Conservation (phyloP, 176 grass and related monocot species). For the Oropetium thomaeum region DNA sequence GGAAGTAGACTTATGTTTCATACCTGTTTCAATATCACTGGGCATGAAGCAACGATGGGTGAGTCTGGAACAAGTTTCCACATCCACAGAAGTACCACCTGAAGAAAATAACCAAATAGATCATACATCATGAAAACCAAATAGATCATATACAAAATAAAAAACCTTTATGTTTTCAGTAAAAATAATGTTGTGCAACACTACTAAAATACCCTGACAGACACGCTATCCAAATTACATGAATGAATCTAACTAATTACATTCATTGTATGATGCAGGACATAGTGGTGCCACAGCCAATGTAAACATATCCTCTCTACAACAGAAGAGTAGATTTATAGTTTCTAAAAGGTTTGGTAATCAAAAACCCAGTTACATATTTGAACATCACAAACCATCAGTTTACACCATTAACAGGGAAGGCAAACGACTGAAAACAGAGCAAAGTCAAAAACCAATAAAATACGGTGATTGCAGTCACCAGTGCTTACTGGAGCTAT, state of each 20-base stretch:
- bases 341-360: constrained; percentile 39
- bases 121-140: no score
- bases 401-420: constrained; percentile 38
- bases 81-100: no score
- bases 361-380: constrained; percentile 15
- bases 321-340: constrained; percentile 3
- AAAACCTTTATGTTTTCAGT: no score
- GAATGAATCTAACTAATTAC: background rate
- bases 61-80: no score
- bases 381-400: constrained; percentile 41
- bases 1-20: no score
- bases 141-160: no score
- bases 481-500: constrained; percentile 52
- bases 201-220: background rate
- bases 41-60: no score
- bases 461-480: constrained; percentile 55
- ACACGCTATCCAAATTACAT: background rate
- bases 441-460: constrained; percentile 23
- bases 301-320: constrained; percentile 18
- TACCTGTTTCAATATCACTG: no score
- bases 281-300: constrained; percentile 56
- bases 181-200: no score
- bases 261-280: constrained; percentile 14
- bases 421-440: constrained; percentile 25
- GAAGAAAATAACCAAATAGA: no score